Evolutionary conservation across 495 filamentous ascomycete genomes (phyloP).

Genomic region (Margaritispora aquatica): DNA sequence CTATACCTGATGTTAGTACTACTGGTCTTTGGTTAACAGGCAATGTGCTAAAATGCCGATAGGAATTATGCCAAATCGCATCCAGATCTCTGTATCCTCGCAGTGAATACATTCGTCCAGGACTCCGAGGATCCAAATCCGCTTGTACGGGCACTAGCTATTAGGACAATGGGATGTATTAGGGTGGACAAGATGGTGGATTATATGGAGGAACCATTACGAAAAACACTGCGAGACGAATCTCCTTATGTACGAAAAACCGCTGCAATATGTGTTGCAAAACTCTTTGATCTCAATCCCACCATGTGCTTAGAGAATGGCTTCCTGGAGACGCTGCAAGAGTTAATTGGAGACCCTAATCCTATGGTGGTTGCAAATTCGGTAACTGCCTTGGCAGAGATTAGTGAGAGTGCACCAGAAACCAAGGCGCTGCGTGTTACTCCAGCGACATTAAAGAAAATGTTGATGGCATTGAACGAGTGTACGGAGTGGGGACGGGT

Average conservation of each 20-base stretch:
- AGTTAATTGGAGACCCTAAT: constrained; percentile 95
- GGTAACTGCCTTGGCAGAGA: constrained; percentile 89
- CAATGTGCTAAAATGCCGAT: background rate
- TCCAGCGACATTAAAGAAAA: constrained; percentile 76
- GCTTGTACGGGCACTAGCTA: constrained; percentile 86
- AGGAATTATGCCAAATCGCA: constrained; percentile 99
- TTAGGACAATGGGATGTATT: constrained; percentile 99
- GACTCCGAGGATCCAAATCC: constrained; percentile 99
- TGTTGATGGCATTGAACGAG: constrained; percentile 95
- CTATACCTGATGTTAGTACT: constrained; percentile 85
- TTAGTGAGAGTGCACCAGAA: constrained; percentile 83
- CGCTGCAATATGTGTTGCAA: constrained; percentile 94
- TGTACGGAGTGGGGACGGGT: constrained; percentile 99
- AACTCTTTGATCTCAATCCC: constrained; percentile 93
- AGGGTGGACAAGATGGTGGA: constrained; percentile 99
- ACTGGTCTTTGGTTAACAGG: background rate
- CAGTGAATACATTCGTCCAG: constrained; percentile 99
- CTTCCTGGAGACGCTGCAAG: constrained; percentile 91
- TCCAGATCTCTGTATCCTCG: constrained; percentile 96
- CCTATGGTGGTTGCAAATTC: constrained; percentile 99
- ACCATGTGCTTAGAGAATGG: constrained; percentile 92
- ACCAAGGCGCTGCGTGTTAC: constrained; percentile 81
- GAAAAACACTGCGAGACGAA: constrained; percentile 95
- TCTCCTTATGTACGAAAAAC: constrained; percentile 98
- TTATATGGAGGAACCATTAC: constrained; percentile 97